These are phyloP conservation scores for Fusarium clavum DNA, from an alignment of 2,329 filamentous ascomycete species.

Conservation along the genomic window DNA sequence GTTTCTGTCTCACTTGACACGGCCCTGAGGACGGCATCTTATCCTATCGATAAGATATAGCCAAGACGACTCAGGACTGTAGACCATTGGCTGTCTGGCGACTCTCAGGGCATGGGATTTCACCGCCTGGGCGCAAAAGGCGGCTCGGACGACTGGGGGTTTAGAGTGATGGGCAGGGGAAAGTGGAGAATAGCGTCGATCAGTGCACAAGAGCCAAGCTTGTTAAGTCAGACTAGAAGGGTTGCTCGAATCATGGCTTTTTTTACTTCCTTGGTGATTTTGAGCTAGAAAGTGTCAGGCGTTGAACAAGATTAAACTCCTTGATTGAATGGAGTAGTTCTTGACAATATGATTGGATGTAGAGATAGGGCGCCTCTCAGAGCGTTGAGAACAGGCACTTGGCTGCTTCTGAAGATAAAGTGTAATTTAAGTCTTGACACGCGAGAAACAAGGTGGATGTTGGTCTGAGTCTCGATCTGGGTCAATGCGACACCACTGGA, in stretches of 20 bases:
- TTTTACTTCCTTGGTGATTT: neutral
- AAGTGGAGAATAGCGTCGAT: neutral
- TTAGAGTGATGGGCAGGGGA: slow-evolving; percentile 9
- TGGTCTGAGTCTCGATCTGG: neutral
- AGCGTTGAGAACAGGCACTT: neutral
- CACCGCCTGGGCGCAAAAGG: slow-evolving; percentile 18
- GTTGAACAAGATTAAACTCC: neutral
- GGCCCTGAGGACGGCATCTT: neutral
- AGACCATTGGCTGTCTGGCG: neutral
- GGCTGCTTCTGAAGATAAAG: neutral
- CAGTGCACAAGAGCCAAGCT: neutral
- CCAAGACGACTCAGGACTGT: neutral
- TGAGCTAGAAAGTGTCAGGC: neutral
- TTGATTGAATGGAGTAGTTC: neutral
- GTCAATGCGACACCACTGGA: neutral
- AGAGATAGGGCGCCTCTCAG: neutral
- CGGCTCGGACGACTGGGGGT: neutral
- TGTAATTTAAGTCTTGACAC: neutral
- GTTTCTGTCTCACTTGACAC: neutral
- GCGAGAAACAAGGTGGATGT: neutral
- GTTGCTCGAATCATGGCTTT: neutral
- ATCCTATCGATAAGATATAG: slow-evolving; percentile 1
- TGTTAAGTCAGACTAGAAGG: neutral
- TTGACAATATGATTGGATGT: neutral
- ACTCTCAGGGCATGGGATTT: neutral